Conservation (phyloP, 169 alveolate genomes). For the Blepharisma undulans region DNA sequence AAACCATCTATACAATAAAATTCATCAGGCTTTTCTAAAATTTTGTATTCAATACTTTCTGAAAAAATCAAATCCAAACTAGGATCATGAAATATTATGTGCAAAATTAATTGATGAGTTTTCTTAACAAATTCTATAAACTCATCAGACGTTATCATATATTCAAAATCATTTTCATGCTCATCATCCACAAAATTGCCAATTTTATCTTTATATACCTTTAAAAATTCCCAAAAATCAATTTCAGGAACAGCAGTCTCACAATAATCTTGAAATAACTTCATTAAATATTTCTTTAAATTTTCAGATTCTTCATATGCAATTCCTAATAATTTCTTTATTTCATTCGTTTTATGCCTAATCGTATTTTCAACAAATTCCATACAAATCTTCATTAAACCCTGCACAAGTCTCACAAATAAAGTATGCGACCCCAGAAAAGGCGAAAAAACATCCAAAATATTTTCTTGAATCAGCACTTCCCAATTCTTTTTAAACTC, state of each 20-base stretch:
- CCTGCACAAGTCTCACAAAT: neutral
- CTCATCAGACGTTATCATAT: neutral
- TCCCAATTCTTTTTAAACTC: slow-evolving; percentile 42
- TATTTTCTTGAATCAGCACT: slow-evolving; percentile 6
- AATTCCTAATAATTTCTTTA: neutral
- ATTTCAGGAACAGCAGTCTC: neutral
- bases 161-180: neutral
- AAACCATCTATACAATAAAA: slow-evolving; percentile 63
- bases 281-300: neutral
- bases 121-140: neutral
- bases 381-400: neutral
- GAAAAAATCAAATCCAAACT: slow-evolving; percentile 37
- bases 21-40: slow-evolving; percentile 45
- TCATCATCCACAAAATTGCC: neutral
- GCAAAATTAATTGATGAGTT: slow-evolving; percentile 38
- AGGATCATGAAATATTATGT: slow-evolving; percentile 55
- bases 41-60: slow-evolving; percentile 40
- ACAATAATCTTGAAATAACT: slow-evolving; percentile 7
- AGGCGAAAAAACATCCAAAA: neutral
- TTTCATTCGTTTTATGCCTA: neutral
- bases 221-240: neutral
- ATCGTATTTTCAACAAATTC: neutral
- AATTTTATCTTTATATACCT: neutral
- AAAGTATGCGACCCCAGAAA: neutral
- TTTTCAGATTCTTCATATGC: neutral